These are phyloP conservation scores for Claviceps sp. DNA, from an alignment of 2,329 filamentous ascomycete species.

Conservation along the genomic window DNA sequence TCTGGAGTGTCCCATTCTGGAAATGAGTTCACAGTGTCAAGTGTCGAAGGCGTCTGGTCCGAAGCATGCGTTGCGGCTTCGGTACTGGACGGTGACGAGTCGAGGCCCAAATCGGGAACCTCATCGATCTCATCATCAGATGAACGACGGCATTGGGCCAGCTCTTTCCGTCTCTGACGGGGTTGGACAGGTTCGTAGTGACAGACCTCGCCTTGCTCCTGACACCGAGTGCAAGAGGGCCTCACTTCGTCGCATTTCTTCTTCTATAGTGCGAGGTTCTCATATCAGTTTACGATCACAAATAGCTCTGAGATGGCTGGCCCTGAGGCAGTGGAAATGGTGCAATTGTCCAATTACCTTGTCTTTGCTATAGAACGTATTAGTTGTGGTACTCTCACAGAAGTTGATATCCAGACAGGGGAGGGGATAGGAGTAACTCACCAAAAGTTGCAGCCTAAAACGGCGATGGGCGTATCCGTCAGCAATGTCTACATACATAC, in stretches of 20 bases:
- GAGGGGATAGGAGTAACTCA: slow-evolving; percentile 17
- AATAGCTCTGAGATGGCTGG: no score
- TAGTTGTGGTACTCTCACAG: background rate
- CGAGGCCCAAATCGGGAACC: background rate
- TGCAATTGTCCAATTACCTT: slow-evolving; percentile 25
- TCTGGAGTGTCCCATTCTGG: slow-evolving; percentile 9
- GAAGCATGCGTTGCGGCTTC: background rate
- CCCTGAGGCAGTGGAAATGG: background rate
- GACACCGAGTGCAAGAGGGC: slow-evolving; percentile 36
- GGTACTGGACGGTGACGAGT: background rate
- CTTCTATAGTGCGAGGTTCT: slow-evolving; percentile 25
- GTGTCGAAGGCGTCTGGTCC: slow-evolving; percentile 6
- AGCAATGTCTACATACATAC: background rate
- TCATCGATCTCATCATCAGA: background rate
- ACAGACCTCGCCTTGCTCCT: slow-evolving; percentile 34
- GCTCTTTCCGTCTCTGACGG: slow-evolving; percentile 24
- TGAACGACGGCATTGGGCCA: slow-evolving; percentile 2
- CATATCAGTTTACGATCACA: background rate
- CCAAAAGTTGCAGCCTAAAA: slow-evolving; percentile 38
- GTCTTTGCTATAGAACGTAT: slow-evolving; percentile 31
- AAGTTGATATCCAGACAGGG: background rate
- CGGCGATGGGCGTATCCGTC: slow-evolving; percentile 1
- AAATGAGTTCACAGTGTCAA: slow-evolving; percentile 7
- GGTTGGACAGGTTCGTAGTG: slow-evolving; percentile 34
- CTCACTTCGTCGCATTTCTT: slow-evolving; percentile 44